Conservation (phyloP, 2,329 filamentous ascomycete genomes). For the Diaporthe aspalathi region DNA sequence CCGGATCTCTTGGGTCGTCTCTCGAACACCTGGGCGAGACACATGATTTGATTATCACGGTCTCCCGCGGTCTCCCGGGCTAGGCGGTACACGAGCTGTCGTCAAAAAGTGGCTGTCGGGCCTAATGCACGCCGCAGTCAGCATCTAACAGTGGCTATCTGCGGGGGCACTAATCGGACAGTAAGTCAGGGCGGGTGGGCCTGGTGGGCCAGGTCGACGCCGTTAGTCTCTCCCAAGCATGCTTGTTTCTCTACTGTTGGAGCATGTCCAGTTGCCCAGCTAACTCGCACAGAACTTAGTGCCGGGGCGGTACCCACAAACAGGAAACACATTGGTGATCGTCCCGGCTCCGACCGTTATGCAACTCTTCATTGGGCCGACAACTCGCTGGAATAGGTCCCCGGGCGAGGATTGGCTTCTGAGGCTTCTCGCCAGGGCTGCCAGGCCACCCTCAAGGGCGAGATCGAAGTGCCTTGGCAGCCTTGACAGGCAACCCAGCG, state of each 20-base stretch:
- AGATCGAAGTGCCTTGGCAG: slow-evolving; percentile 24
- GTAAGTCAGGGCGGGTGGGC: background rate
- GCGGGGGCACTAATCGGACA: background rate
- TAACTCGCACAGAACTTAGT: slow-evolving; percentile 23
- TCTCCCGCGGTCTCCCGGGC: background rate
- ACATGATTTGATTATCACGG: slow-evolving; percentile 11
- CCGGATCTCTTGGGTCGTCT: background rate
- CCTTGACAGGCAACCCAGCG: slow-evolving; percentile 2
- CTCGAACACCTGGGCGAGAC: slow-evolving; percentile 9
- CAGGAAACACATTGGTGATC: slow-evolving; percentile 19
- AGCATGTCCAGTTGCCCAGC: background rate
- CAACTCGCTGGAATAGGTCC: background rate
- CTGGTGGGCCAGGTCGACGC: background rate
- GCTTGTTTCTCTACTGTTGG: slow-evolving; percentile 23
- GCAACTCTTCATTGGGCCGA: slow-evolving; percentile 17
- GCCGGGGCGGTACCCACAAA: slow-evolving; percentile 18
- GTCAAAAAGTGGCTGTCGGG: background rate
- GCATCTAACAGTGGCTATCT: background rate
- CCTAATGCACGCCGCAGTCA: slow-evolving; percentile 24
- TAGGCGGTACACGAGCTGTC: background rate
- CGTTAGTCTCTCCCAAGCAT: slow-evolving; percentile 9
- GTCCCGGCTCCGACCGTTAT: background rate
- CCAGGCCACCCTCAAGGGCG: slow-evolving; percentile 1
- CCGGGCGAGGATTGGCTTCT: slow-evolving; percentile 12
- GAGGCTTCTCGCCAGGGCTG: background rate